Base-by-base conservation (phyloP, 1,284 basidiomycete species). In the Moniliella sp. region DNA sequence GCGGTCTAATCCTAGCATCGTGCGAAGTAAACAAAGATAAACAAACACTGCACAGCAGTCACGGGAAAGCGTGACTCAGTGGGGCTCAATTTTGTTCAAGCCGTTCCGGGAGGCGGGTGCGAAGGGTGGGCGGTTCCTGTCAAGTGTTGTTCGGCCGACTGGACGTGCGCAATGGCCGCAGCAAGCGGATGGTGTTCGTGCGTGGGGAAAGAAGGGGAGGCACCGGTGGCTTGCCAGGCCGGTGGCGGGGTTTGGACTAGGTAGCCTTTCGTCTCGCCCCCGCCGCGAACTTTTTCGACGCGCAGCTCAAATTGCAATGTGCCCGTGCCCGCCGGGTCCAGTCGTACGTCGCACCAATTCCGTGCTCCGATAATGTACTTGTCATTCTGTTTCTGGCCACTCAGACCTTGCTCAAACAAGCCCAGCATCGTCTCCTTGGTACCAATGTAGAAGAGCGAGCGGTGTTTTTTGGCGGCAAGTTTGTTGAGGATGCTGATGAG, bases 231-330 rank as follows among this genome's bases (percentile, higher is more conserved):
- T n/a, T 28, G 15, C 39, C 39, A 43, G 28, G 29, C 18, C 4
- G 56, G 56, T 18, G 45, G 35, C 0, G 54, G 56, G 14, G 50
- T 39, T 21, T 40, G 41, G 16, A 57, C 48, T 0, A 40, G 36
- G 27, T 56, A 59, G 10, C 35, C 31, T 39, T 57, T 56, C 7
- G 44, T 52, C 26, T 42, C 42, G 12, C 51, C 54, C 1, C 37
- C 31, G 5, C 56, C 56, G 11, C 48, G 34, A 7, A 34, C 37
- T 25, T 44, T 49, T 19, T 97, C 88, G 3, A 94, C 73, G 2
- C 78, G 71, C 43, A 94, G 71, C 46, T 84, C 78, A 43, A 84
- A 93, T n/a, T 72, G 61, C 32, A 94, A 57, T n/a, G n/a, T n/a
- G 11, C 78, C 76, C 0, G 75, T 75, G 1, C 69, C 69, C n/a